A percentile compares a stretch with the other conserved stretches of the same genome.
Conservation (phyloP, 225 moss, liverwort and hornwort species). For the Marchantia paleacea region DNA sequence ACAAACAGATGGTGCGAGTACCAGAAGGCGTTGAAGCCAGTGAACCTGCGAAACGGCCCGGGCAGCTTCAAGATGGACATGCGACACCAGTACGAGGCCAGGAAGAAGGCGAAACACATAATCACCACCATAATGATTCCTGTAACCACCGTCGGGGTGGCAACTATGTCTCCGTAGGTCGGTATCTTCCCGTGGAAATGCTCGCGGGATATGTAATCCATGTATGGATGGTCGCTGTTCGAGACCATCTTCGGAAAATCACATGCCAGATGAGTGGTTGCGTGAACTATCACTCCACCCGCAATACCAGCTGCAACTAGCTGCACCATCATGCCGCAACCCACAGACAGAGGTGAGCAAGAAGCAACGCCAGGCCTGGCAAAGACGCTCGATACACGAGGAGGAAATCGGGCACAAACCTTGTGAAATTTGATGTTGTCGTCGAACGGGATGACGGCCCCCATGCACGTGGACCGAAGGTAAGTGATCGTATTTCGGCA, state of each 20-base stretch:
- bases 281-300: slow-evolving; percentile 50
- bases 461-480: slow-evolving; percentile 71
- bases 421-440: slow-evolving; percentile 92
- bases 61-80: slow-evolving; percentile 76
- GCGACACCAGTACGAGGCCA: slow-evolving; percentile 76
- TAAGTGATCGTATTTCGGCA: slow-evolving; percentile 89
- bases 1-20: slow-evolving; percentile 91
- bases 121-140: slow-evolving; percentile 66
- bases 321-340: slow-evolving; percentile 34
- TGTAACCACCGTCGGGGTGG: slow-evolving; percentile 46
- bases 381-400: background rate
- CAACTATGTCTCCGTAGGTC: slow-evolving; percentile 44
- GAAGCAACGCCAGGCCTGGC: background rate
- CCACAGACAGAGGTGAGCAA: background rate
- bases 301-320: slow-evolving; percentile 56
- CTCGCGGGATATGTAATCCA: slow-evolving; percentile 24
- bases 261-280: slow-evolving; percentile 52
- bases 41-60: slow-evolving; percentile 76
- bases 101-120: slow-evolving; percentile 63
- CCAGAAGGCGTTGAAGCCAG: slow-evolving; percentile 97
- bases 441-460: slow-evolving; percentile 75
- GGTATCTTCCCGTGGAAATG: slow-evolving; percentile 49
- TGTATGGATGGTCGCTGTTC: slow-evolving; percentile 21
- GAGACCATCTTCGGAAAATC: slow-evolving; percentile 57
- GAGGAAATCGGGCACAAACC: slow-evolving; percentile 31